Base-by-base conservation (phyloP, 495 filamentous ascomycete species). In the Aspergillus kassunensis region DNA sequence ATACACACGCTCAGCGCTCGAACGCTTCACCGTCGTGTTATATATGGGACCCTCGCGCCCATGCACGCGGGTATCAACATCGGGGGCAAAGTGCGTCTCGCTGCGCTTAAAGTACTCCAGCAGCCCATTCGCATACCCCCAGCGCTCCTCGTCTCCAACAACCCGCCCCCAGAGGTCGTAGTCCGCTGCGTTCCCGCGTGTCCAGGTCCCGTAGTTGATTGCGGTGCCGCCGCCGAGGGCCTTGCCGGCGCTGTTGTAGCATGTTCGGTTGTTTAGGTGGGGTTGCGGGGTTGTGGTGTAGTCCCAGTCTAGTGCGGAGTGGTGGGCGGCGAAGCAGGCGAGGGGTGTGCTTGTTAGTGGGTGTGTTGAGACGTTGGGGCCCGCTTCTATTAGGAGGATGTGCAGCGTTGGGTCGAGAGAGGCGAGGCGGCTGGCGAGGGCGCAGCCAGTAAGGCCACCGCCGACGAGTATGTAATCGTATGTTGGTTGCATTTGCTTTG, bases 381-480 rank as follows among this genome's bases (percentile, higher is more conserved):
- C 69, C 15, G 69, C 66, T 44, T 72, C 69, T 30, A 74, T 21
- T n/a, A 74, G 13, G 30, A 65, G 51, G 45, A 69, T 59, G 1
- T 39, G 45, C n/a, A 61, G 40, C 0, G 45, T 33, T 4, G 54
- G 42, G 23, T 64, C 13, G 9, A 33, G 44, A 27, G 63, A 25
- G 16, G 39, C 9, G 8, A 74, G 57, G 9, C 66, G 49, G 19
- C 57, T 46, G 7, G 67, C 61, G 0, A 71, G 50, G 0, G 61
- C 61, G 34, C 64, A 70, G 13, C 62, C 71, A 9, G 67, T 49
- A 6, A 65, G 73, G 5, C 79, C 79, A 3, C 71, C 78, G 0
- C 77, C 70, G 31, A 68, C 49, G 39, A 74, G 66, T 20, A 74
- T 58, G 48, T 64, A 74, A 56, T 72, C 69, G 40, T 59, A 63